These are phyloP conservation scores for Cordyceps fumosorosea DNA, from an alignment of 2,329 filamentous ascomycete species.

Conservation along the genomic window DNA sequence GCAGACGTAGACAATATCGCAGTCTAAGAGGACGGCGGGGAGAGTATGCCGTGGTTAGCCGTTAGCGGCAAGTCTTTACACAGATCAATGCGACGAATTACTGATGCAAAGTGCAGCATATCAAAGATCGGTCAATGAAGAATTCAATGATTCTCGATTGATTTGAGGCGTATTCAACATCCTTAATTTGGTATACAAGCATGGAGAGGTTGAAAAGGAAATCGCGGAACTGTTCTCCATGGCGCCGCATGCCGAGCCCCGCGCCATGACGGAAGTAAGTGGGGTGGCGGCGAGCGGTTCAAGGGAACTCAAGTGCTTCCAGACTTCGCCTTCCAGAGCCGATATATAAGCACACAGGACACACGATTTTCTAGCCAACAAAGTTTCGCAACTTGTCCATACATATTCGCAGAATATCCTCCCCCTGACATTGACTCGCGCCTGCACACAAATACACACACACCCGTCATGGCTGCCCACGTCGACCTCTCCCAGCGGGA, in stretches of 20 bases:
- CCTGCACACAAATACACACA: background rate
- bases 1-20: background rate
- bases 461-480: constrained; percentile 36
- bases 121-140: background rate
- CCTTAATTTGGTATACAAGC: too few species aligned
- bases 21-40: background rate
- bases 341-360: background rate
- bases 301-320: background rate
- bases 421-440: background rate
- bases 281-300: constrained; percentile 1
- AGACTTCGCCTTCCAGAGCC: background rate
- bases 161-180: background rate
- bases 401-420: background rate
- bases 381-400: background rate
- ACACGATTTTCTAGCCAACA: background rate
- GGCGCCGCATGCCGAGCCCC: background rate
- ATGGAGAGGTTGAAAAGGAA: background rate
- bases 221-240: background rate
- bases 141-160: background rate
- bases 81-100: too few species aligned
- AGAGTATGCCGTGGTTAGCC: background rate
- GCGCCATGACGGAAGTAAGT: constrained; percentile 8
- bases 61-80: background rate
- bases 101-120: too few species aligned
- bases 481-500: constrained; percentile 50